Evolutionary conservation across 2,329 filamentous ascomycete genomes (phyloP).

Genomic region (Ophiobolus disseminans): DNA sequence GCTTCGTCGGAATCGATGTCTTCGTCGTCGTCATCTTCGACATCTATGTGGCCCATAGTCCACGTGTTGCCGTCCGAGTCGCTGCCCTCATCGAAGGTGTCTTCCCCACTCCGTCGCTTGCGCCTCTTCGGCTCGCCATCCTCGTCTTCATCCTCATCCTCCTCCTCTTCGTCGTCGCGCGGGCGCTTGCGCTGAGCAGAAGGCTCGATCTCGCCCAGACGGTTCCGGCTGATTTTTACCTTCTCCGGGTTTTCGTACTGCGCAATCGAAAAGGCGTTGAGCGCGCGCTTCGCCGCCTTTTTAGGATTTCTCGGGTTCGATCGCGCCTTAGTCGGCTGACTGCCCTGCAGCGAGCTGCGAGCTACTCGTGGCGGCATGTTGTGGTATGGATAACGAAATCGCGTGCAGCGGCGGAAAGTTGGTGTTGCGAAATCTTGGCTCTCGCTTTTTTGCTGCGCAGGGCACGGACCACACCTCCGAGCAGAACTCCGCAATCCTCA

Average conservation of each 20-base stretch:
- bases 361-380: conserved; percentile 57
- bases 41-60: conserved; percentile 73
- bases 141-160: conserved; percentile 46
- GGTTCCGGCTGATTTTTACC: conserved; percentile 61
- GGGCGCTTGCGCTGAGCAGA: conserved; percentile 51
- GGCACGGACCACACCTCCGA: conserved; percentile 25
- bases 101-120: conserved; percentile 43
- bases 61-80: conserved; percentile 88
- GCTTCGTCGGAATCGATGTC: conserved; percentile 80
- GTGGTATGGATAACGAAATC: conserved; percentile 8
- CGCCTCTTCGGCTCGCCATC: conserved; percentile 43
- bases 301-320: conserved; percentile 49
- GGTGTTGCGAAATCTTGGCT: conserved; percentile 36
- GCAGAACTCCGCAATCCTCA: conserved; percentile 23
- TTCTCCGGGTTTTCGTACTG: conserved; percentile 62
- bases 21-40: conserved; percentile 67
- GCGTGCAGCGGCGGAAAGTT: conserved; percentile 6
- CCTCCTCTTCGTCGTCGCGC: conserved; percentile 59
- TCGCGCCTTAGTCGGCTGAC: conserved; percentile 40
- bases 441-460: conserved; percentile 22
- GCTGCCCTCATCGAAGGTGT: conserved; percentile 74
- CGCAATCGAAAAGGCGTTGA: conserved; percentile 72
- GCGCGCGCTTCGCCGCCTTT: conserved; percentile 60
- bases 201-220: conserved; percentile 63
- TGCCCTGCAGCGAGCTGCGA: conserved; percentile 43